Base-by-base conservation (phyloP, 2,329 filamentous ascomycete genomes). In the Ascochyta rabiei region DNA sequence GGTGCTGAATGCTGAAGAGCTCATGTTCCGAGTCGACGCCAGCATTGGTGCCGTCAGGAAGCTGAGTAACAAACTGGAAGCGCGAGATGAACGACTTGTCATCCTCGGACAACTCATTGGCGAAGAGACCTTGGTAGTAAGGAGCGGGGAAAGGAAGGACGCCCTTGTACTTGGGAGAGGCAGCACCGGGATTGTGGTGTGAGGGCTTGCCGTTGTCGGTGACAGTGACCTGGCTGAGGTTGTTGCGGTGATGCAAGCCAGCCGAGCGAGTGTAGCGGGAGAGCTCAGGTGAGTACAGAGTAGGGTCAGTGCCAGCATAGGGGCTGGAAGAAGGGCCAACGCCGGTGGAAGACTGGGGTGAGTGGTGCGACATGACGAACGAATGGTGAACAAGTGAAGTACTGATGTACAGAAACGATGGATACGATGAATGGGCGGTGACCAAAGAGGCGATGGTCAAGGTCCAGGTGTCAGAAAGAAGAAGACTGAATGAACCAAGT, bases 271-370 rank as follows among this genome's bases (percentile, higher is more conserved):
- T 28, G 50, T 63, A 60, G 48, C 67, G 68, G 21, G 55, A 52
- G 4, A 58, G 24, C 28, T 69, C 66, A 33, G 67, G 68, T 10
- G 68, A 69, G 62, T 70, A 69, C 6, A 64, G 52, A 9, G 69
- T 70, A 6, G 62, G 62, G 21, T 72, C 66, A 13, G 69, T 71
- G 40, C 64, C 63, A 21, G 56, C 59, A 31, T 63, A 70, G 19
- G 69, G 69, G 40, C 65, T 69, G 4, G 66, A 69, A 1, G 65
- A 53, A 30, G 64, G 56, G 37, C 64, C 65, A 48, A 52, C 39
- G 31, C 54, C 60, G 24, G 56, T 57, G 13, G 64, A 68, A 13
- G 67, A 69, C 43, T 60, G 54, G 16, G 66, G 61, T 26, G 67
- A 69, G 33, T 61, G 59, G 44, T 62, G 62, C 56, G 64, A 71